Percentiles rank a stretch among this genome's conserved stretches.
These are phyloP conservation scores for Phytopythium delawarense DNA, from an alignment of 352 stramenopile genomes.

Conservation along the genomic window DNA sequence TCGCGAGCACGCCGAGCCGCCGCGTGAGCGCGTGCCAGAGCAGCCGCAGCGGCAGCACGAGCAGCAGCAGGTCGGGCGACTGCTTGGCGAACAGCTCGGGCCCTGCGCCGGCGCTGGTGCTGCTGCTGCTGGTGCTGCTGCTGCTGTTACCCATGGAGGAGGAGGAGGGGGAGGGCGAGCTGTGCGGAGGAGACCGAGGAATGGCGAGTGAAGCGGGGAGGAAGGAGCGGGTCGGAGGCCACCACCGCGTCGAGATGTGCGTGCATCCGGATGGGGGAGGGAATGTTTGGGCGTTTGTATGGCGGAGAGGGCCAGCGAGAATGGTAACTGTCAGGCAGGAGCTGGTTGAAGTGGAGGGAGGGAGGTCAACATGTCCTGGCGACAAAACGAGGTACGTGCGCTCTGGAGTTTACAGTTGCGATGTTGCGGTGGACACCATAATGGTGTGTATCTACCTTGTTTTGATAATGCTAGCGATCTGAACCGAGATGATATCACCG, in stretches of 20 bases:
- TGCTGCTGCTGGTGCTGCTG: constrained; percentile 1
- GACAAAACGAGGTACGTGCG: too few relatives aligned
- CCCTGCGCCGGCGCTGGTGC: not conserved
- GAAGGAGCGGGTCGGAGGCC: too few relatives aligned
- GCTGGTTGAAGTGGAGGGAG: not conserved
- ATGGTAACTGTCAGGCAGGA: too few relatives aligned
- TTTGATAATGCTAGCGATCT: not conserved
- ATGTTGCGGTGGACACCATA: too few relatives aligned
- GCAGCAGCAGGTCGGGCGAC: constrained; percentile 11
- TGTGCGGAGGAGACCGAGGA: not conserved
- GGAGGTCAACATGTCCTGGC: too few relatives aligned
- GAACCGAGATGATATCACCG: too few relatives aligned
- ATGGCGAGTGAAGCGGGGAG: not conserved
- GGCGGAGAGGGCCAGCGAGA: not conserved
- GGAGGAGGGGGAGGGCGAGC: not conserved
- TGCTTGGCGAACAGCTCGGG: constrained; percentile 22
- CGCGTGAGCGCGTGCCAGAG: constrained; percentile 20
- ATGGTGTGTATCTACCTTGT: not conserved
- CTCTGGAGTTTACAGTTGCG: too few relatives aligned
- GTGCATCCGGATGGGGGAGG: too few relatives aligned
- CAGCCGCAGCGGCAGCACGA: constrained; percentile 22
- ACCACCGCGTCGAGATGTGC: too few relatives aligned
- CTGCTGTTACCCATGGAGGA: constrained; percentile 7
- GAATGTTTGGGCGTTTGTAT: constrained; percentile 3
- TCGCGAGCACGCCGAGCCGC: constrained; percentile 11